Conservation (phyloP, 2,329 filamentous ascomycete species). For the Epichloe scottii region DNA sequence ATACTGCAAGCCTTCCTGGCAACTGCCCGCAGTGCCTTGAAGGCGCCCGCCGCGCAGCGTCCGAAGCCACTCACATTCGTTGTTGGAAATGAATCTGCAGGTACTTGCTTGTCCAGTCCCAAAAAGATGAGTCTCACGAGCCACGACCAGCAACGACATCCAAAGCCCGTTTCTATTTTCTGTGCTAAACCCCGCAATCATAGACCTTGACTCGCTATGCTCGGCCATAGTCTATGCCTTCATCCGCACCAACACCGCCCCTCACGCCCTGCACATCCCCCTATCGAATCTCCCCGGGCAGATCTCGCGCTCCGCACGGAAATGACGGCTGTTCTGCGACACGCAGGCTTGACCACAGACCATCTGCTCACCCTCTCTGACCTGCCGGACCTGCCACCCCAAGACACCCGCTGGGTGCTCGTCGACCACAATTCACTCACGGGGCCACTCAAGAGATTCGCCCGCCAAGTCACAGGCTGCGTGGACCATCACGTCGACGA, state of each 20-base stretch:
- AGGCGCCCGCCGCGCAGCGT: slow-evolving; percentile 30
- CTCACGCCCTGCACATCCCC: slow-evolving; percentile 52
- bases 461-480: slow-evolving; percentile 44
- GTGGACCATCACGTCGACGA: slow-evolving; percentile 77
- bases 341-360: slow-evolving; percentile 42
- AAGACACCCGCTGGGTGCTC: slow-evolving; percentile 55
- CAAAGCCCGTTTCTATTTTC: no score
- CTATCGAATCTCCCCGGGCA: slow-evolving; percentile 55
- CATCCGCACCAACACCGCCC: slow-evolving; percentile 47
- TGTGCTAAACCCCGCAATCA: no score
- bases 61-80: slow-evolving; percentile 44
- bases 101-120: slow-evolving; percentile 18
- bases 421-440: slow-evolving; percentile 71
- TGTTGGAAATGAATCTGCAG: slow-evolving; percentile 56
- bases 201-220: slow-evolving; percentile 75
- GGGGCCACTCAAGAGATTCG: slow-evolving; percentile 44
- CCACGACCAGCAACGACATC: no score
- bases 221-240: slow-evolving; percentile 64
- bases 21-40: slow-evolving; percentile 34
- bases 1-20: slow-evolving; percentile 40
- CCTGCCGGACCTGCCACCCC: slow-evolving; percentile 35
- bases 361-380: slow-evolving; percentile 53
- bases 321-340: slow-evolving; percentile 50
- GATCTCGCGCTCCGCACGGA: slow-evolving; percentile 65
- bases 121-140: background rate